These are phyloP conservation scores for Pyrus hybrid DNA, from an alignment of 331 rosid species.

Conservation along the genomic window DNA sequence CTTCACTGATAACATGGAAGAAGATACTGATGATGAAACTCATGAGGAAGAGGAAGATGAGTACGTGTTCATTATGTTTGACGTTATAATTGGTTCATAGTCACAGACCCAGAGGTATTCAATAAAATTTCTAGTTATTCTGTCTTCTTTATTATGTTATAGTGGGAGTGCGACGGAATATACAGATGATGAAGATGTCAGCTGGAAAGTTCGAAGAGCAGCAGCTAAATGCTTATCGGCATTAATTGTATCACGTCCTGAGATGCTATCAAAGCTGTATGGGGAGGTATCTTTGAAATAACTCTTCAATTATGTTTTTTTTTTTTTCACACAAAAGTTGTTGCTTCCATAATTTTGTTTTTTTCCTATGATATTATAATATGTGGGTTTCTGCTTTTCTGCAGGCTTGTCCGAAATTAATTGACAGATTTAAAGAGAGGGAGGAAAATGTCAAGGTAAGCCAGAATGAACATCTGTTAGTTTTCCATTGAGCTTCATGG, in stretches of 20 bases:
- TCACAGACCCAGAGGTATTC: neutral
- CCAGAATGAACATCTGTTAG: conserved; percentile 2
- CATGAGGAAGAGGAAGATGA: conserved; percentile 97
- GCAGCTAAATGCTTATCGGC: conserved; percentile 99
- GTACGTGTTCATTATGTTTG: conserved; percentile 38
- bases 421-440: conserved; percentile 95
- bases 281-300: conserved; percentile 65
- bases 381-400: conserved; percentile 5
- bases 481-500: neutral
- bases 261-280: conserved; percentile 82
- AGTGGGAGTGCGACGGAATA: conserved; percentile 98
- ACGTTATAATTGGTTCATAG: neutral
- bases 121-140: conserved; percentile 9
- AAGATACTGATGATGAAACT: conserved; percentile 88
- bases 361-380: neutral
- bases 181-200: conserved; percentile 96
- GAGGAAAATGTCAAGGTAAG: conserved; percentile 97
- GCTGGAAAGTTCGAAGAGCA: conserved; percentile 99
- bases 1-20: conserved; percentile 99
- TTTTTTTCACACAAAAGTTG: neutral
- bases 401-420: conserved; percentile 98
- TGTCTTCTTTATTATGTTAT: conserved; percentile 24
- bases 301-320: neutral
- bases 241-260: conserved; percentile 91
- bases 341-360: neutral